Base-by-base conservation (phyloP, 805 yeast genomes). In the Candida loeiensis region DNA sequence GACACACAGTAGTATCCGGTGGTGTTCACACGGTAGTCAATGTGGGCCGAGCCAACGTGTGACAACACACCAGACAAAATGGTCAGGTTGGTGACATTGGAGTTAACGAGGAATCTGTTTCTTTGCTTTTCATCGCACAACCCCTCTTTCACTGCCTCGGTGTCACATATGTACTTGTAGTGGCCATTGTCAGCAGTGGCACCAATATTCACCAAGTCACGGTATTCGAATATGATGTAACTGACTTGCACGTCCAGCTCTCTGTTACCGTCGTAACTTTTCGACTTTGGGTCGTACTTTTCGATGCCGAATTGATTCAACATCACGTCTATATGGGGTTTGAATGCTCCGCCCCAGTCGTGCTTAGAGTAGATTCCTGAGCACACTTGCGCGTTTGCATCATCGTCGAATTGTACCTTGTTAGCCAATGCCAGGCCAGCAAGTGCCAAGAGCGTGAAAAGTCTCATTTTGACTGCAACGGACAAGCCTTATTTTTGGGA, bases 1-100 rank as follows among this genome's bases (percentile, higher is more conserved):
- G 89, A 80, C 30, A 91, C 84, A 69, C 99, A 93, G 64, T 90
- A 93, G 61, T 84, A 93, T 5, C 98, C 98, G 1, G 98, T 88
- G 43, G 74, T 71, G 42, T 71, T 66, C 32, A 93, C 78, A 3
- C 70, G 69, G 54, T 89, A 93, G 27, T 74, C 70, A 43, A 82
- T 61, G 31, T 78, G 76, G 31, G 79, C 78, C 20, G 75, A 69
- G 3, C 91, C 91, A 35, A 74, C 63, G 4, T 74, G 67, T 18
- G 72, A 67, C 49, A 88, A 64, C 32, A 70, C 66, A 24, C 77
- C 69, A 0, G 87, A 75, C 53, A 74, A 61, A 15, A 90, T 74
- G 30, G 77, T 74, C 22, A 81, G 73, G 44, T 73, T 69, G 33
- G 71, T 64, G 8, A 66, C 60, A 39, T 73, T 69, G 18, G 66